Conservation (phyloP, 805 yeast genomes). For the Metschnikowia santaceciliae region DNA sequence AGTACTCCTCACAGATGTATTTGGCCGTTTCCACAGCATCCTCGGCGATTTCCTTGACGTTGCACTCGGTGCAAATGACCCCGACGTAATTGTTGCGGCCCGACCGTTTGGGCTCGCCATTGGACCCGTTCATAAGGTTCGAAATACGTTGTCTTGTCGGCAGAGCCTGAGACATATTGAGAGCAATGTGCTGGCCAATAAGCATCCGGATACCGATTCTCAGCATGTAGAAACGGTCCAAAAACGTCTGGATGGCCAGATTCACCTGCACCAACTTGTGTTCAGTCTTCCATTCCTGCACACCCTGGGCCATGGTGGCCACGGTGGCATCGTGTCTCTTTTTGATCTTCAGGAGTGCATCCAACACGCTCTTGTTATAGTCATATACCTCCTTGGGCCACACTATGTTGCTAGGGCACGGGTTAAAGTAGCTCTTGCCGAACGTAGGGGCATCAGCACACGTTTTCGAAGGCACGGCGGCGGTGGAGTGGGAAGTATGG, state of each 20-base stretch:
- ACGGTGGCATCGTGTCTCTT: conserved; percentile 90
- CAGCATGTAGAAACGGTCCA: conserved; percentile 85
- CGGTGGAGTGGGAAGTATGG: conserved; percentile 11
- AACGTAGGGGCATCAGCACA: conserved; percentile 33
- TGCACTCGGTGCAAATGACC: conserved; percentile 80
- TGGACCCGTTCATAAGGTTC: conserved; percentile 33
- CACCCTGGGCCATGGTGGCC: conserved; percentile 88
- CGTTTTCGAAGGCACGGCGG: conserved; percentile 6
- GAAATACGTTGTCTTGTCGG: conserved; percentile 37
- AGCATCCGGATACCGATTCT: conserved; percentile 91
- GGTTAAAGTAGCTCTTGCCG: conserved; percentile 47
- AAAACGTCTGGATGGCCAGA: conserved; percentile 70
- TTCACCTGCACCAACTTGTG: conserved; percentile 51
- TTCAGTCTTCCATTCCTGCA: conserved; percentile 76
- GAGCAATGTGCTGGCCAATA: conserved; percentile 90
- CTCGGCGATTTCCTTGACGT: conserved; percentile 75
- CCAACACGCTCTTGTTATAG: conserved; percentile 65
- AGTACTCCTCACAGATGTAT: conserved; percentile 87
- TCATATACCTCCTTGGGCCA: conserved; percentile 75
- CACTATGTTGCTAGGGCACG: conserved; percentile 49
- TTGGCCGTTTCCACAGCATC: conserved; percentile 90
- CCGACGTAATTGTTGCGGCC: conserved; percentile 69
- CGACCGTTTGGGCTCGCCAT: conserved; percentile 9
- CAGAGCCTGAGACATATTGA: conserved; percentile 59
- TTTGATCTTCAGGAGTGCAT: conserved; percentile 66